Evolutionary conservation across 352 stramenopile genomes (phyloP).

Genomic region (Globisporangium viniferum): DNA sequence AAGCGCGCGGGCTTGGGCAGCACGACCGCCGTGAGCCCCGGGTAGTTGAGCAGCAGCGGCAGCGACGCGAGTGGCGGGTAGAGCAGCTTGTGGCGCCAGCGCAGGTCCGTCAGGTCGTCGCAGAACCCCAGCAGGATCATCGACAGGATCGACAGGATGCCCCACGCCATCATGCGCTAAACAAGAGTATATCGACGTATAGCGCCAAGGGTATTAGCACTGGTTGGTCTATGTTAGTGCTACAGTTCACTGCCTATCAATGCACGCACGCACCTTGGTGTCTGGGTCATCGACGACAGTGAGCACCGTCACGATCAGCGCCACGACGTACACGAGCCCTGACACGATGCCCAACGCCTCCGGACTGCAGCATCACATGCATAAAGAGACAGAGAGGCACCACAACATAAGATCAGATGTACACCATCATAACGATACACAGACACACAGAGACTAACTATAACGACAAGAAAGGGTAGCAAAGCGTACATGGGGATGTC

Average conservation of each 20-base stretch:
- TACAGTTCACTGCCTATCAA: too few relatives aligned
- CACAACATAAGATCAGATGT: not conserved
- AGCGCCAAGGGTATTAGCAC: not conserved
- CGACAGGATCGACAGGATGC: constrained; percentile 81
- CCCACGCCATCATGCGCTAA: constrained; percentile 78
- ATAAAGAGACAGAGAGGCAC: too few relatives aligned
- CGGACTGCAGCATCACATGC: constrained; percentile 35
- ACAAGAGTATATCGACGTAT: not conserved
- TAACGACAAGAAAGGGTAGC: not conserved
- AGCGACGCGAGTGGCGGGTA: constrained; percentile 96
- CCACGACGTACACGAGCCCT: constrained; percentile 77
- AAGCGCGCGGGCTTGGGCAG: constrained; percentile 87
- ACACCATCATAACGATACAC: not conserved
- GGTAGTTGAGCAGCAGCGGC: constrained; percentile 96
- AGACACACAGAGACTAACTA: too few relatives aligned
- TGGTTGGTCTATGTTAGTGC: not conserved
- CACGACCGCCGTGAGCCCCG: constrained; percentile 93
- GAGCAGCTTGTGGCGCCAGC: constrained; percentile 96
- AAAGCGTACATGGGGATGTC: constrained; percentile 82
- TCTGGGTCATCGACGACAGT: constrained; percentile 62
- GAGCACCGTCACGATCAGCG: constrained; percentile 67
- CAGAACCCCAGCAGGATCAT: constrained; percentile 92
- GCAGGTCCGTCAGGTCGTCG: constrained; percentile 97
- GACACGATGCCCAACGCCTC: constrained; percentile 88
- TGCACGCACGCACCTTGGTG: constrained; percentile 33